Evolutionary conservation across 2,329 filamentous ascomycete species (phyloP).

Genomic region (Conoideocrella luteorostrata): DNA sequence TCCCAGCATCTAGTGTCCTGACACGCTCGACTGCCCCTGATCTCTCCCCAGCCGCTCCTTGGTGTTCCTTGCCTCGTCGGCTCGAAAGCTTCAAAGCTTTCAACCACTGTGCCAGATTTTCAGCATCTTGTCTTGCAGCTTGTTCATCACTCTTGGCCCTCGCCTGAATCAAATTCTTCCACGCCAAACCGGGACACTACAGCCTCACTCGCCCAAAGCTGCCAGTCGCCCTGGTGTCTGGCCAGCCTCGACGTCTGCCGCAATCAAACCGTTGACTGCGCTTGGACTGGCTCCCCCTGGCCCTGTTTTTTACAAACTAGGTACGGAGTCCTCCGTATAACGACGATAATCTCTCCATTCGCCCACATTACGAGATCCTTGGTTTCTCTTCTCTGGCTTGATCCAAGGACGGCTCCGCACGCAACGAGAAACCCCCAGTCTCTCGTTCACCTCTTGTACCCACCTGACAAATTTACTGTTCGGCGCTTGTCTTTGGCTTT

Average conservation of each 20-base stretch:
- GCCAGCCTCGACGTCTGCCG: not conserved
- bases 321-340: no score
- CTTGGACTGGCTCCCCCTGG: not conserved
- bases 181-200: not conserved
- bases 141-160: not conserved
- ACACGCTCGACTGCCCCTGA: slow-evolving; percentile 1
- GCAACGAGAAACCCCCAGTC: not conserved
- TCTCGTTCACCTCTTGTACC: not conserved
- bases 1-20: not conserved
- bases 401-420: not conserved
- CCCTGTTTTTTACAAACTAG: no score
- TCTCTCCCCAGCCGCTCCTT: no score
- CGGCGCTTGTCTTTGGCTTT: not conserved
- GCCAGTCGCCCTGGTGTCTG: not conserved
- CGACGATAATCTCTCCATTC: not conserved
- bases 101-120: not conserved
- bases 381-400: not conserved
- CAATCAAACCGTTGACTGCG: not conserved
- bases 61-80: not conserved
- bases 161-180: not conserved
- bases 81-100: not conserved
- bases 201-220: not conserved
- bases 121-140: not conserved
- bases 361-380: not conserved
- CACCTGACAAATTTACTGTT: not conserved